Percentiles rank a stretch among this genome's conserved stretches.
Conservation (phyloP, 495 filamentous ascomycete genomes). For the Parachaetomium inaequale region DNA sequence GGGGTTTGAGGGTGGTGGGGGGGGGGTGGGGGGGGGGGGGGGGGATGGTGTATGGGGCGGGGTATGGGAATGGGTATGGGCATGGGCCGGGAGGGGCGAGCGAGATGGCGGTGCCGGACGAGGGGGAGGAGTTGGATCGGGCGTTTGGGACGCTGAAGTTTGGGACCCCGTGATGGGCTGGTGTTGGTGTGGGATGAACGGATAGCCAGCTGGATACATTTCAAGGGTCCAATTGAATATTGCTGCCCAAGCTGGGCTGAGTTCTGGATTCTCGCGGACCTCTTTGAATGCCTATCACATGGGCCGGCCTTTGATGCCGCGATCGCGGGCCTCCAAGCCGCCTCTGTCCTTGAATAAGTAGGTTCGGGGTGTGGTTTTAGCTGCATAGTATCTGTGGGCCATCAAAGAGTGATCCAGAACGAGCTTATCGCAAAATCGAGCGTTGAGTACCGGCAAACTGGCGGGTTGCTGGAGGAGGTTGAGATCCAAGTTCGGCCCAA, state of each 20-base stretch:
- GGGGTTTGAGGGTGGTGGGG: background rate
- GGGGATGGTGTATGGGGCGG: background rate
- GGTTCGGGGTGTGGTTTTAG: no score
- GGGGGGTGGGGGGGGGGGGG: background rate
- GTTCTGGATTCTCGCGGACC: background rate
- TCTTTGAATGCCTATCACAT: no score
- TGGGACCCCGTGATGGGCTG: no score
- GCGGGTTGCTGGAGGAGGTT: no score
- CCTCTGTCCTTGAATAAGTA: no score
- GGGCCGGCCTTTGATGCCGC: no score
- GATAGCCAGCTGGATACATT: background rate
- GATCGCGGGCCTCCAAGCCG: no score
- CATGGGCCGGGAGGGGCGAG: constrained; percentile 38
- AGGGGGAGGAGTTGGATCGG: constrained; percentile 81
- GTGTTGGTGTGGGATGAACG: background rate
- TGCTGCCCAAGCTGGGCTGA: no score
- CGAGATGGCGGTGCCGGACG: constrained; percentile 48
- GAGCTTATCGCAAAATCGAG: no score
- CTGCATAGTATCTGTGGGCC: no score
- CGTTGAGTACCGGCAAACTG: no score
- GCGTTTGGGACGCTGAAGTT: constrained; percentile 72
- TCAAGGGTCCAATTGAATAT: background rate
- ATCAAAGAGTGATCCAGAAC: no score
- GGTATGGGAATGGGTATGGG: constrained; percentile 6
- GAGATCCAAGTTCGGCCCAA: background rate